Percentiles rank a stretch among this genome's conserved stretches.
Evolutionary conservation across 805 yeast genomes (phyloP).

Genomic region (Candida fluviatilis): DNA sequence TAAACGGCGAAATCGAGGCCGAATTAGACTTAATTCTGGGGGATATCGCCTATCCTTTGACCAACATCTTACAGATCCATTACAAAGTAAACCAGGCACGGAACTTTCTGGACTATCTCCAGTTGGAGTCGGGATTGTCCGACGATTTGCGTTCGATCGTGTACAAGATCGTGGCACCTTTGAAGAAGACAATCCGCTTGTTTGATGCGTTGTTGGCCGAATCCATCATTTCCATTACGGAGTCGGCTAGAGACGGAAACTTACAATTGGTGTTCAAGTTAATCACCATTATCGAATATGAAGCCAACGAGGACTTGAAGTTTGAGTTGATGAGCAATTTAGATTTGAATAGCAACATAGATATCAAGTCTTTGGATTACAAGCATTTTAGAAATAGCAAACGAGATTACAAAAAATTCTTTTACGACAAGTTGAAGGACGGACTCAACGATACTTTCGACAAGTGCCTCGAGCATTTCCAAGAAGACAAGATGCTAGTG

Average conservation of each 20-base stretch:
- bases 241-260: constrained; percentile 67
- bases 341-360: constrained; percentile 16
- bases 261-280: constrained; percentile 62
- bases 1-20: constrained; percentile 50
- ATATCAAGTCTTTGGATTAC: constrained; percentile 21
- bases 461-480: constrained; percentile 55
- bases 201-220: constrained; percentile 65
- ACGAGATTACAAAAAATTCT: constrained; percentile 60
- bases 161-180: constrained; percentile 48
- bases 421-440: constrained; percentile 53
- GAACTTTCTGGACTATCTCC: constrained; percentile 74
- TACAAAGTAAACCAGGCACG: constrained; percentile 64
- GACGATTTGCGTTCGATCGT: constrained; percentile 69
- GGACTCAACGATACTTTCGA: constrained; percentile 65
- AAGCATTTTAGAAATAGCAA: constrained; percentile 30
- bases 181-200: constrained; percentile 44
- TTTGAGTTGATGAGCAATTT: constrained; percentile 26
- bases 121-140: constrained; percentile 46
- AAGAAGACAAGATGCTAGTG: constrained; percentile 49
- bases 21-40: constrained; percentile 32
- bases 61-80: constrained; percentile 63
- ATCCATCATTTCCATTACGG: constrained; percentile 66
- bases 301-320: constrained; percentile 73
- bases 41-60: constrained; percentile 40
- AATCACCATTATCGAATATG: constrained; percentile 75